Percentiles rank a stretch among this genome's conserved stretches.
Conservation (phyloP, 73 alveolate species). For the Tetrahymena thermophila region DNA sequence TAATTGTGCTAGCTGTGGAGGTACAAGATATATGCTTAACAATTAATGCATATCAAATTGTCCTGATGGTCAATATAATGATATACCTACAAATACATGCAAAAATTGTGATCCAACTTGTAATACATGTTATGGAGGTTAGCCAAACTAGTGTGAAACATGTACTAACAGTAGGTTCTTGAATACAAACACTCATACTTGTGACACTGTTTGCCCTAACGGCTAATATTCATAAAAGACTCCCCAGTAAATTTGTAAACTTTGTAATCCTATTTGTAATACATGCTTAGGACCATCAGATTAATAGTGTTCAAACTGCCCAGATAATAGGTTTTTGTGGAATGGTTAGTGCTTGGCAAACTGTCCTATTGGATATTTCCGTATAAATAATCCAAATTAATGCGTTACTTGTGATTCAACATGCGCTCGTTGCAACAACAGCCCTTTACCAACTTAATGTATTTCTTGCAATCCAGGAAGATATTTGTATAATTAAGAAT, state of each 20-base stretch:
- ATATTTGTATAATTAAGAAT: not conserved
- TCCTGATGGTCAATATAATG: not conserved
- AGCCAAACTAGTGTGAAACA: not conserved
- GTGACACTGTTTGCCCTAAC: not conserved
- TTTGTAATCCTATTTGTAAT: not conserved
- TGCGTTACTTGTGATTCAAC: not conserved
- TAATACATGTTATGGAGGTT: not conserved
- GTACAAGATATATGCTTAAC: not conserved
- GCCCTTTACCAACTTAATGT: not conserved
- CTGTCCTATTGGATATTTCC: not conserved
- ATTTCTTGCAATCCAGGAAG: not conserved
- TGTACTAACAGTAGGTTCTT: not conserved
- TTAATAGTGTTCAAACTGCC: not conserved
- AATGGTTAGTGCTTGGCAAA: not conserved
- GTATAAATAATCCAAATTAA: not conserved
- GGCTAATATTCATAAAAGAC: not conserved
- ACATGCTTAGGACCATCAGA: not conserved
- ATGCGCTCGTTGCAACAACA: not conserved
- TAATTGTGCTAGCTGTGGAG: not conserved
- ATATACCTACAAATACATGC: not conserved
- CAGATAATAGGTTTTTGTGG: not conserved
- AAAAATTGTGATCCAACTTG: not conserved
- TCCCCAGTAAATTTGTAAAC: not conserved
- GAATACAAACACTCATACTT: not conserved
- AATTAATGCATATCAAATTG: not conserved